Base-by-base conservation (phyloP, 805 yeast species). In the Saccharomycopsis selenospora region DNA sequence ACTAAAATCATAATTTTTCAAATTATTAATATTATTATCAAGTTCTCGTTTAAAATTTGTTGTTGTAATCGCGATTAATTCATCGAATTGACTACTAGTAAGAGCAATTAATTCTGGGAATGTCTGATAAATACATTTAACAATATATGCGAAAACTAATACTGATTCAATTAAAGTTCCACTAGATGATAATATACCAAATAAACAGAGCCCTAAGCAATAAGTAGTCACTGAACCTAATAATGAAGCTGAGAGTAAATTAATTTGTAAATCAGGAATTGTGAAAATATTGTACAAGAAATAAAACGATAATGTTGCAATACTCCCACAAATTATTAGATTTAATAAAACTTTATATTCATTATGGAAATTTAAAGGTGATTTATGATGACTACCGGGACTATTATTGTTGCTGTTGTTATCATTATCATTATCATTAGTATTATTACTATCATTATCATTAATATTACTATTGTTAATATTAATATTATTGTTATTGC, bases 91-190 rank as follows among this genome's bases (percentile, higher is more conserved):
- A 33, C 62, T 64, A 26, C 72, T 69, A 0, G 76, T 74, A 26
- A 68, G 69, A 47, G 79, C 77, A 5, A 90, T 82, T 54, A 91
- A 73, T 57, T 85, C 89, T 1, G 98, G 96, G 58, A 91, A 88
- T 2, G 95, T 80, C 61, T 90, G 95, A 64, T 93, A 93, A 53
- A 90, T 79, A 58, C 96, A 88, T 61, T 95, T 85, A 25, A 93
- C 96, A 53, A 91, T 82, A 65, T 93, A 93, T 6, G 95, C 91
- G 61, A 89, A 81, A 58, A 93, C 72, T 50, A 91, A 67, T 10
- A 95, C 84, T 27, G 89, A 77, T 65, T 93, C 99, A 45, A 90
- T 75, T n/a, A 91, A 81, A n/a, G 91, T 82, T 3, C 97, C 97
- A 52, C 76, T 77, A 4, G 83, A 82, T 2, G 91, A 79, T 18